A percentile compares a stretch with the other conserved stretches of the same genome.
These are phyloP conservation scores for Crithidia thermophila DNA, from an alignment of 208 protist genomes.

Conservation along the genomic window DNA sequence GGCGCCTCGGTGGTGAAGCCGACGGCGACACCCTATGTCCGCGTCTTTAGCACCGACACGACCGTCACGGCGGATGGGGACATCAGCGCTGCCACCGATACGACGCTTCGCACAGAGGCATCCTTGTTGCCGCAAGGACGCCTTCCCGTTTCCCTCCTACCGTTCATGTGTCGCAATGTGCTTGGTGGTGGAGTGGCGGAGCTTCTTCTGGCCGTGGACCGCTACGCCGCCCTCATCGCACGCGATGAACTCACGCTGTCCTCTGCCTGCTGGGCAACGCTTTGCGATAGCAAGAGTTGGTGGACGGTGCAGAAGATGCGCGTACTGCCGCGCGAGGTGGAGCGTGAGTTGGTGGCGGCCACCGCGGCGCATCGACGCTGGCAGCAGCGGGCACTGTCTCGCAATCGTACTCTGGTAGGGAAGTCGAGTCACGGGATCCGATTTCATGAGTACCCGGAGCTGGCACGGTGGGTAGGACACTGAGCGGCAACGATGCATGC, in stretches of 20 bases:
- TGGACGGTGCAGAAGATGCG: constrained; percentile 33
- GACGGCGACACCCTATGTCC: background rate
- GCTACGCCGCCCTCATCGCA: constrained; percentile 65
- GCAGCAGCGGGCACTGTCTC: constrained; percentile 17
- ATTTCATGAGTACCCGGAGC: constrained; percentile 26
- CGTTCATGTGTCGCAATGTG: constrained; percentile 43
- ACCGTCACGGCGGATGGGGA: background rate
- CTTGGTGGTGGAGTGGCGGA: constrained; percentile 64
- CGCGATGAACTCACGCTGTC: constrained; percentile 59
- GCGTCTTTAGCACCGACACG: background rate
- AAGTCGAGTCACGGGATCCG: constrained; percentile 25
- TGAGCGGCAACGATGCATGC: background rate
- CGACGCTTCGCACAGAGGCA: too few relatives aligned
- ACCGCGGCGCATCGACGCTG: constrained; percentile 46
- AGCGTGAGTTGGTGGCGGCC: constrained; percentile 66
- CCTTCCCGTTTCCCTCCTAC: background rate
- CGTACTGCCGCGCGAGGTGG: constrained; percentile 47
- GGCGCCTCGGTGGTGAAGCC: background rate
- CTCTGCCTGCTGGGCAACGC: constrained; percentile 67
- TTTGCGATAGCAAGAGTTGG: constrained; percentile 49
- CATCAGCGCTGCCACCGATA: background rate
- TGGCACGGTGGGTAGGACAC: constrained; percentile 11
- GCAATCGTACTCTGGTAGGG: constrained; percentile 32
- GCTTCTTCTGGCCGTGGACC: constrained; percentile 59
- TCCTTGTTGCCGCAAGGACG: background rate